phyloP scores from a whole-genome alignment of 2,329 filamentous ascomycete genomes.

The Talaromyces sp. region DNA sequence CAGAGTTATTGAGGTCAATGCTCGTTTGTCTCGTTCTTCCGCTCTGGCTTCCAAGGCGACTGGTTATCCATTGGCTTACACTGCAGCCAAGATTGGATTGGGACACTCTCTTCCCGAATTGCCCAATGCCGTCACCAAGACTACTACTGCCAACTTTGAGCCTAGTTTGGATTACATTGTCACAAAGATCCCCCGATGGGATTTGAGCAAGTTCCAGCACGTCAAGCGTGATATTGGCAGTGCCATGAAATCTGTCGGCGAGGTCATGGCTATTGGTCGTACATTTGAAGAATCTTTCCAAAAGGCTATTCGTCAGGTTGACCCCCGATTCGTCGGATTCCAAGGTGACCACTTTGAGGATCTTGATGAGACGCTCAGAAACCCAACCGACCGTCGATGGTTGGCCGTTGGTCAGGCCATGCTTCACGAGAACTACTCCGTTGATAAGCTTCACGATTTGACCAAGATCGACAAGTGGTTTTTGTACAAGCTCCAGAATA shows the following conservation, averaged over 20 bases:
- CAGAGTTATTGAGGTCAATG: slow-evolving; percentile 98
- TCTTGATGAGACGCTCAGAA: slow-evolving; percentile 80
- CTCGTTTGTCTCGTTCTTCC: slow-evolving; percentile 94
- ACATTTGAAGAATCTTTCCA: slow-evolving; percentile 99
- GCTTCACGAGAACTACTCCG: slow-evolving; percentile 92
- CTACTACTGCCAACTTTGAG: slow-evolving; percentile 97
- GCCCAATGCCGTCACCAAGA: slow-evolving; percentile 96
- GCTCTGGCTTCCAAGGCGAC: slow-evolving; percentile 97
- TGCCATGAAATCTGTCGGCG: slow-evolving; percentile 98
- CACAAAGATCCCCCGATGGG: slow-evolving; percentile 98
- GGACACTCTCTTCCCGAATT: slow-evolving; percentile 93
- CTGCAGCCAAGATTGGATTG: slow-evolving; percentile 94
- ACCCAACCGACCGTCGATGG: slow-evolving; percentile 95
- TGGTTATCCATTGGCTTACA: slow-evolving; percentile 94
- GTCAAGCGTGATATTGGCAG: slow-evolving; percentile 96
- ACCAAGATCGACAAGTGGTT: slow-evolving; percentile 99
- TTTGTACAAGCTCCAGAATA: slow-evolving; percentile 95
- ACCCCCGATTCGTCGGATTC: slow-evolving; percentile 86
- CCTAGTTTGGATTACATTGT: slow-evolving; percentile 96
- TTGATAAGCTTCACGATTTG: slow-evolving; percentile 85
- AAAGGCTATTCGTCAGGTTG: slow-evolving; percentile 96
- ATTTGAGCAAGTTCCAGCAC: slow-evolving; percentile 97
- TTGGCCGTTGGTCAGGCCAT: slow-evolving; percentile 95
- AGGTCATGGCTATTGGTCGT: slow-evolving; percentile 98
- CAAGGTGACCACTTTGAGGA: slow-evolving; percentile 93